A percentile compares a stretch with the other conserved stretches of the same genome.
phyloP scores from a whole-genome alignment of 139 green algal genomes.

The Chlamydomonas sp. region DNA sequence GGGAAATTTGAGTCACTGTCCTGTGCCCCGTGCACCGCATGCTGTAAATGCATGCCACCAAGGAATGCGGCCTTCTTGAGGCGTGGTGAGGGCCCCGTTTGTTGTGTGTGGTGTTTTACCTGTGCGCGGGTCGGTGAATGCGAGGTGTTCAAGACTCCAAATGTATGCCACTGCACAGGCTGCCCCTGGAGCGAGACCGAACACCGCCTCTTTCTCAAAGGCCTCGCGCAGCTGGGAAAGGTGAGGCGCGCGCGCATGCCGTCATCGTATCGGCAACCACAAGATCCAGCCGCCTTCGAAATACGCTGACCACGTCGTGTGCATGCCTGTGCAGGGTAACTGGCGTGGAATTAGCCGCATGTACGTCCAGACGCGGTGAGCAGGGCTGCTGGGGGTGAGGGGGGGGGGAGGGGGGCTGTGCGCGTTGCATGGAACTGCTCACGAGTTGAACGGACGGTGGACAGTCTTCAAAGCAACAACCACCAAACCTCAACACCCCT shows the following conservation, averaged over 20 bases:
- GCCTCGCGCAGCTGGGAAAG: slow-evolving; percentile 58
- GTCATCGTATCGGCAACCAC: too few relatives aligned
- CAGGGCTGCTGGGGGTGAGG: slow-evolving; percentile 42
- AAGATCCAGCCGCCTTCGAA: too few relatives aligned
- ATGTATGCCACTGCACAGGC: slow-evolving; percentile 49
- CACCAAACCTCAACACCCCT: neutral
- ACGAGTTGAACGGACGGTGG: neutral
- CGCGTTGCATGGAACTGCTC: neutral
- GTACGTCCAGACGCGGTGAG: slow-evolving; percentile 66
- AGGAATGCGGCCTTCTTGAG: too few relatives aligned
- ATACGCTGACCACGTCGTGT: too few relatives aligned
- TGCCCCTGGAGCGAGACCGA: slow-evolving; percentile 78
- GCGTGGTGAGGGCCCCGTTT: too few relatives aligned
- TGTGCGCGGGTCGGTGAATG: too few relatives aligned
- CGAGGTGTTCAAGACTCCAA: too few relatives aligned
- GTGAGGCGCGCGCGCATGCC: neutral
- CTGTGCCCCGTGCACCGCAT: too few relatives aligned
- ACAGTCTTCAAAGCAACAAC: neutral
- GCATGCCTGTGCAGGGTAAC: slow-evolving; percentile 56
- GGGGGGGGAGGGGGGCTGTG: too few relatives aligned
- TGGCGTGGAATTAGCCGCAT: slow-evolving; percentile 70
- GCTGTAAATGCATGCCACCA: too few relatives aligned
- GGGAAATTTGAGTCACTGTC: too few relatives aligned
- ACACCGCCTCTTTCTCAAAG: slow-evolving; percentile 69
- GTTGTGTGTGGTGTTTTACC: too few relatives aligned